Base-by-base conservation (phyloP, 2,329 filamentous ascomycete genomes). In the Trichoderma sp. region DNA sequence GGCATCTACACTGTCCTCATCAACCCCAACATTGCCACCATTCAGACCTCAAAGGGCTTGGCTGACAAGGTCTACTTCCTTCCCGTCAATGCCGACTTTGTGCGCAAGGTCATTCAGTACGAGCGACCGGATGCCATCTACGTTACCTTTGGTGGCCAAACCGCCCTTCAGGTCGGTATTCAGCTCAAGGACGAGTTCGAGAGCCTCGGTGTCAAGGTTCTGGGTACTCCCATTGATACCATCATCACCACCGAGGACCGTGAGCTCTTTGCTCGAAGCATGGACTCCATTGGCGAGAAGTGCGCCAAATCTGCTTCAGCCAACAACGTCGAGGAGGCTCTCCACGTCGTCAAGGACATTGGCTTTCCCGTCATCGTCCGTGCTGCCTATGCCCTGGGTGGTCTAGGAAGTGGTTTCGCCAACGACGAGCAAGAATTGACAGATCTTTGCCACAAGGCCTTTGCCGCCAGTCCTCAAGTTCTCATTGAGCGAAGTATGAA, bases 1-100 rank as follows among this genome's bases (percentile, higher is more conserved):
- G 95, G 94, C 70, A 97, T 98, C 76, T 98, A 97, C 84, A 97
- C 96, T 3, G 91, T 99, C 72, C 85, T 99, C 72, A 98, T 99
- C 86, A 99, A 99, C 83, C 96, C 96, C 69, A 99, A 99, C 79
- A 98, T 99, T 78, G 96, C 96, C 73, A 99, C 96, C 0, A 98
- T 98, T 71, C 96, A 99, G 80, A 99, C 96, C 5, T 98, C 96
- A 65, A 97, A 97, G 83, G 96, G 96, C 72, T 85, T 99, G 65
- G 96, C 96, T 16, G 96, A 99, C 81, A 98, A 98, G 85, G 96
- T 99, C 63, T 99, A 98, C 83, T 99, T 98, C 86, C 85, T 98
- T 54, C 96, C 96, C 0, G 96, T 99, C 78, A 98, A 94, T 71
- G 92, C 95, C 69, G 95, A 98, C 66, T 98, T 97, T 74, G 96